Evolutionary conservation across 495 filamentous ascomycete genomes (phyloP).

Genomic region (Aspergillus carlsbadensis): DNA sequence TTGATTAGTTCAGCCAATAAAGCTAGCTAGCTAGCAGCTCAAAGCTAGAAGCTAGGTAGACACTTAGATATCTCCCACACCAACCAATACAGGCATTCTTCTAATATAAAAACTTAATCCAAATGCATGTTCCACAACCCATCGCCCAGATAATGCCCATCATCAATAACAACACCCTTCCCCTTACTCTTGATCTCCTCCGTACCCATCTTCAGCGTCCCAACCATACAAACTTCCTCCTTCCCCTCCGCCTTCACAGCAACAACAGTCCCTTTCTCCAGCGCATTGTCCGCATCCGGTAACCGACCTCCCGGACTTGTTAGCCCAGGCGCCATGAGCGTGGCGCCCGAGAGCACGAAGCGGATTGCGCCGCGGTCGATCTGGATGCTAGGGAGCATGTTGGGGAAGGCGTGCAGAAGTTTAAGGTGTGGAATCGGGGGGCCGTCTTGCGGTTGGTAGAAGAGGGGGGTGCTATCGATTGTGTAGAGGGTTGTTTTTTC

Average conservation of each 20-base stretch:
- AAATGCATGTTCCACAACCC: slow-evolving; percentile 81
- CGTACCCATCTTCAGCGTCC: slow-evolving; percentile 80
- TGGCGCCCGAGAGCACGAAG: slow-evolving; percentile 89
- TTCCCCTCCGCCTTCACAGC: slow-evolving; percentile 92
- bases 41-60: too few relatives aligned
- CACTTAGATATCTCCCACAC: not conserved
- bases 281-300: slow-evolving; percentile 54
- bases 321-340: slow-evolving; percentile 92
- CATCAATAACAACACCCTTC: slow-evolving; percentile 90
- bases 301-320: slow-evolving; percentile 78
- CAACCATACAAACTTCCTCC: slow-evolving; percentile 84
- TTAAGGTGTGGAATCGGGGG: slow-evolving; percentile 74
- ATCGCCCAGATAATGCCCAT: slow-evolving; percentile 91
- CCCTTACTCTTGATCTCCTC: slow-evolving; percentile 89
- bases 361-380: slow-evolving; percentile 96
- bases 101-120: slow-evolving; percentile 46
- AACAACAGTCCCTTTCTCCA: slow-evolving; percentile 78
- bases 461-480: slow-evolving; percentile 70
- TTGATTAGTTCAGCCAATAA: slow-evolving; percentile 1
- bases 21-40: not conserved
- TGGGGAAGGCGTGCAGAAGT: slow-evolving; percentile 64
- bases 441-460: slow-evolving; percentile 88
- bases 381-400: slow-evolving; percentile 48
- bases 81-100: not conserved
- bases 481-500: slow-evolving; percentile 86